Evolutionary conservation across 2,329 filamentous ascomycete genomes (phyloP).

Genomic region (Escovopsis sp.): DNA sequence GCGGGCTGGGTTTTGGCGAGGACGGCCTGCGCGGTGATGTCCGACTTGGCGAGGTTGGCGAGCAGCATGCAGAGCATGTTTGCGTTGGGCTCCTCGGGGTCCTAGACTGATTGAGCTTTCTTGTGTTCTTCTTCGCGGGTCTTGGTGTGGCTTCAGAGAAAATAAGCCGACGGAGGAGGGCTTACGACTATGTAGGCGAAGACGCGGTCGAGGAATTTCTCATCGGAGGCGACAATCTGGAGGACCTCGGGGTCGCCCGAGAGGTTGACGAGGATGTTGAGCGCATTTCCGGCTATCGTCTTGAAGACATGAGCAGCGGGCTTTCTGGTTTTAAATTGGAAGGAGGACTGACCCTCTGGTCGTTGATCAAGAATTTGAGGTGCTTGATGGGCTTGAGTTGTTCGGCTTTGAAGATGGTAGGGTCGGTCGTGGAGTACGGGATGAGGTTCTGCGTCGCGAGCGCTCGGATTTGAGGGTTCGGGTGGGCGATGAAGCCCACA

Average conservation of each 20-base stretch:
- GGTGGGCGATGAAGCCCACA: conserved; percentile 84
- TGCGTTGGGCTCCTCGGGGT: conserved; percentile 62
- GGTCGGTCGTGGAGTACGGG: conserved; percentile 61
- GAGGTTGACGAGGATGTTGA: conserved; percentile 81
- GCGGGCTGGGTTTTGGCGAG: conserved; percentile 52
- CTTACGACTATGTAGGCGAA: conserved; percentile 60
- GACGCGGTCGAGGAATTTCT: conserved; percentile 63
- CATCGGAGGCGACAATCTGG: conserved; percentile 57
- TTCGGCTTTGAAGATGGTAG: conserved; percentile 69
- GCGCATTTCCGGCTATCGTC: conserved; percentile 83
- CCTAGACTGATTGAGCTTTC: conserved; percentile 25
- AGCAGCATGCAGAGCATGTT: conserved; percentile 83
- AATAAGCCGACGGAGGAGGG: neutral
- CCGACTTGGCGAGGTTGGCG: conserved; percentile 77
- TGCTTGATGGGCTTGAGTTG: conserved; percentile 69
- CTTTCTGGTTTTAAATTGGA: neutral
- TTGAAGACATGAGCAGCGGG: conserved; percentile 20
- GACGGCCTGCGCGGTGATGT: conserved; percentile 50
- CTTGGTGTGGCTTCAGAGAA: neutral
- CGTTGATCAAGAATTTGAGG: conserved; percentile 71
- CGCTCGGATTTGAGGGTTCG: conserved; percentile 79
- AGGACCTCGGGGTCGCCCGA: conserved; percentile 65
- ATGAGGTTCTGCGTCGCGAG: conserved; percentile 77
- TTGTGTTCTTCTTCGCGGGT: neutral
- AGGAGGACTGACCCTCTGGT: conserved; percentile 49